A percentile compares a stretch with the other conserved stretches of the same genome.
Evolutionary conservation across 164 flowering plant species (phyloP).

Genomic region (Aristolochia fimbriata): DNA sequence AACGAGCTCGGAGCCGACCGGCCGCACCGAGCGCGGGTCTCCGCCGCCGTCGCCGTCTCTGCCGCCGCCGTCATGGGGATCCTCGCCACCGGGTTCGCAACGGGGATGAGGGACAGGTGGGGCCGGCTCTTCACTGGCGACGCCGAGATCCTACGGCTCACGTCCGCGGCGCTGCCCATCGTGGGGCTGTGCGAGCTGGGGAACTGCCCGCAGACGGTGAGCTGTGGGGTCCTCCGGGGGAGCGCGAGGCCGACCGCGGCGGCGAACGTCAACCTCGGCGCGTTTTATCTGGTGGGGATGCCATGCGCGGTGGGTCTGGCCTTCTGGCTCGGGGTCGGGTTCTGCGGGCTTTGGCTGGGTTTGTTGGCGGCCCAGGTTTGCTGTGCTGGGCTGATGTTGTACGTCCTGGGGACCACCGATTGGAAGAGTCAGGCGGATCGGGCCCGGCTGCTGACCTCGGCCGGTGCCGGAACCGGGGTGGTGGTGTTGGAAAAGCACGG

Average conservation of each 20-base stretch:
- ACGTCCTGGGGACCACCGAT: slow-evolving; percentile 72
- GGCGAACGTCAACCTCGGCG: slow-evolving; percentile 80
- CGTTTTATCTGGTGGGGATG: slow-evolving; percentile 86
- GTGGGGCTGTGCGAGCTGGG: slow-evolving; percentile 92
- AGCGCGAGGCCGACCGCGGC: slow-evolving; percentile 71
- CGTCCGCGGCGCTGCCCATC: slow-evolving; percentile 69
- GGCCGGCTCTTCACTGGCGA: slow-evolving; percentile 65
- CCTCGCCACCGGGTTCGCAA: slow-evolving; percentile 48
- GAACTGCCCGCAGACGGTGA: slow-evolving; percentile 91
- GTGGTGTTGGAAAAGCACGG: neutral
- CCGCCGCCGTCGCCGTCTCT: slow-evolving; percentile 45
- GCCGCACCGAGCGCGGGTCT: slow-evolving; percentile 39
- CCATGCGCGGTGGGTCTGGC: slow-evolving; percentile 82
- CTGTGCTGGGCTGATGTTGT: slow-evolving; percentile 84
- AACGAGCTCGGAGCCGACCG: slow-evolving; percentile 83
- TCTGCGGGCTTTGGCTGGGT: slow-evolving; percentile 81
- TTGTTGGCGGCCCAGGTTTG: slow-evolving; percentile 68
- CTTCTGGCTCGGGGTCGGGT: slow-evolving; percentile 51
- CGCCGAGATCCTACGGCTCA: slow-evolving; percentile 42
- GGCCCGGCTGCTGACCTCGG: slow-evolving; percentile 51
- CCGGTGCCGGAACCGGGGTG: slow-evolving; percentile 14
- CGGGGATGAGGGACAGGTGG: slow-evolving; percentile 44
- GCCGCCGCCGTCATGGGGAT: slow-evolving; percentile 58
- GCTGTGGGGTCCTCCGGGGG: slow-evolving; percentile 85
- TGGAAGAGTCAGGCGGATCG: slow-evolving; percentile 58